Evolutionary conservation across 2,329 filamentous ascomycete genomes (phyloP).

Genomic region (Zymoseptoria ardabiliae): DNA sequence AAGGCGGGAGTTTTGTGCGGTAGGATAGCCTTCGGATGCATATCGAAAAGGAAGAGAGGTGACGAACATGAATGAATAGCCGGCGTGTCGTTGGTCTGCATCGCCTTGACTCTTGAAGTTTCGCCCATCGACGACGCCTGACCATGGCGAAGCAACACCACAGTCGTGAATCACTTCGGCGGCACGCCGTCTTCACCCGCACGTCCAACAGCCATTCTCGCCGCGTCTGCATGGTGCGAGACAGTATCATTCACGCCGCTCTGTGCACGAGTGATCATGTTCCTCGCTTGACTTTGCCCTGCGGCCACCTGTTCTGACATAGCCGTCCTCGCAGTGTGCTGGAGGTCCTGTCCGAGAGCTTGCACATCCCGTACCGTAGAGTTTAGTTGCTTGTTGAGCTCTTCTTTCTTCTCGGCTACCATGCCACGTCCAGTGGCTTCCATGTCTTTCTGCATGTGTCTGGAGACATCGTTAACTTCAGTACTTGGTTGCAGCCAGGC

Average conservation of each 20-base stretch:
- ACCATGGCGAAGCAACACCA: neutral
- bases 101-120: neutral
- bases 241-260: neutral
- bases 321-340: slow-evolving; percentile 10
- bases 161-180: neutral
- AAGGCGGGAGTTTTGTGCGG: neutral
- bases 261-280: neutral
- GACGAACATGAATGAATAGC: neutral
- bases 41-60: neutral
- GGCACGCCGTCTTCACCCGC: neutral
- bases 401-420: slow-evolving; percentile 12
- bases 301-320: neutral
- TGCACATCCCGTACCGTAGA: slow-evolving; percentile 8
- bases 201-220: neutral
- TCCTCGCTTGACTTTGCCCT: neutral
- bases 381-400: slow-evolving; percentile 7
- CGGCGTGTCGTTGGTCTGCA: neutral
- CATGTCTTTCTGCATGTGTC: slow-evolving; percentile 17
- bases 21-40: neutral
- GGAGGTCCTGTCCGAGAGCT: slow-evolving; percentile 10
- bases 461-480: too few relatives aligned
- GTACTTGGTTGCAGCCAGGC: too few relatives aligned
- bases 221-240: neutral
- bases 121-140: neutral
- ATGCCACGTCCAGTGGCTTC: slow-evolving; percentile 10